These are phyloP conservation scores for Agaricus blazei DNA, from an alignment of 768 basidiomycete species.

Conservation along the genomic window DNA sequence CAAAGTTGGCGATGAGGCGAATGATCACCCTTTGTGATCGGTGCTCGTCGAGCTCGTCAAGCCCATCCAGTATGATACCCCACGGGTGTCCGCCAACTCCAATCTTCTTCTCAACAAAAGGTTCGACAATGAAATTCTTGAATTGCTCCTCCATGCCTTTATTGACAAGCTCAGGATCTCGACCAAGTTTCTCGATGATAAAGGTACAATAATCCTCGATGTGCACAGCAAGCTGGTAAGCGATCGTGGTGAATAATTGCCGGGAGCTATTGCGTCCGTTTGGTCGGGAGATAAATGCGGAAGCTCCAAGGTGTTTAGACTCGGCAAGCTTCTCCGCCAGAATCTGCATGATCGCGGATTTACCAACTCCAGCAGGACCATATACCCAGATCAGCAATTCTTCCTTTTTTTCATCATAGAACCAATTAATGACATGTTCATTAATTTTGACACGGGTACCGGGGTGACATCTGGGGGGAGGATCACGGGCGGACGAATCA, in stretches of 20 bases:
- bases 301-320: neutral
- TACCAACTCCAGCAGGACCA: constrained; percentile 10
- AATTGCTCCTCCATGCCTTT: constrained; percentile 1
- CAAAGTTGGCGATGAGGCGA: neutral
- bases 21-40: neutral
- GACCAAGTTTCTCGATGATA: neutral
- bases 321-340: neutral
- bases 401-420: neutral
- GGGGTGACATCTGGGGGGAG: neutral
- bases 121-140: neutral
- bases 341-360: constrained; percentile 5
- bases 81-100: neutral
- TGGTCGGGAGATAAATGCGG: constrained; percentile 2
- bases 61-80: neutral
- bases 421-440: neutral
- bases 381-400: neutral
- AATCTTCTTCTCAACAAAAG: neutral
- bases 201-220: neutral
- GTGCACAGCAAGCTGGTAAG: neutral
- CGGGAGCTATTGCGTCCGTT: neutral
- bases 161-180: neutral
- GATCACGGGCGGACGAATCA: neutral
- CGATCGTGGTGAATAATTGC: neutral
- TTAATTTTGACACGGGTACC: neutral
- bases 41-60: neutral